Evolutionary conservation across 208 protist genomes (phyloP), one percentile per base, ranked within the genome.

Genomic region (Leishmania major): DNA sequence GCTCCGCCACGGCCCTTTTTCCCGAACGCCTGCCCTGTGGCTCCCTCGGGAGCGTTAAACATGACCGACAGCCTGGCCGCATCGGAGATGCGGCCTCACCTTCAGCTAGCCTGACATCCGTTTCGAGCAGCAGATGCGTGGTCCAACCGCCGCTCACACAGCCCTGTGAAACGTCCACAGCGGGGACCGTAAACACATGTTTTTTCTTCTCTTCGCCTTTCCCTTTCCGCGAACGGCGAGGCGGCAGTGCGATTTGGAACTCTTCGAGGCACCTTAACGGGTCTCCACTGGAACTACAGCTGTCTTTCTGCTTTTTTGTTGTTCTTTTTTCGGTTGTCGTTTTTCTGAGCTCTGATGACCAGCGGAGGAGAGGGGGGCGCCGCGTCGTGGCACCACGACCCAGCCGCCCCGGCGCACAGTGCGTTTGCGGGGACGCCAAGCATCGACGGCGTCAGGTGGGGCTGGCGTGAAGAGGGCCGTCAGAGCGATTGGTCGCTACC

Each of bases 1-100:
- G 25, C 43, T 13, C 49, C 53, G 10, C 71, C 75, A 19, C 69
- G 19, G 13, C 66, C 43, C 69, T 15, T 73, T 57, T 77, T 78
- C 22, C 17, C 22, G 2, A 66, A 80, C 62, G 2, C 57, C 15
- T 53, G 45, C 22, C 53, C 13, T 49, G 5, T 55, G 15, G n/a
- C 57, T 28, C 35, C 47, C 8, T 40, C 64, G 6, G 45, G 45
- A 8, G 4, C 57, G 6, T 0, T 15, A 22, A 80, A 70, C 0
- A 53, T 17, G 17, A 78, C 3, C 28, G 66, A 81, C 19, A 59
- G 28, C 2, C 55, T 53, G 7, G 64, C 78, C 22, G 7, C n/a
- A 31, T 7, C 55, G 1, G 78, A 86, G 17, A 84, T 77, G 4
- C 31, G 59, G 45, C 75, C 75, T 10, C 84, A 84, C 13, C 67